Conservation (phyloP, 179 eudicot species). For the Spinacia oleracea region DNA sequence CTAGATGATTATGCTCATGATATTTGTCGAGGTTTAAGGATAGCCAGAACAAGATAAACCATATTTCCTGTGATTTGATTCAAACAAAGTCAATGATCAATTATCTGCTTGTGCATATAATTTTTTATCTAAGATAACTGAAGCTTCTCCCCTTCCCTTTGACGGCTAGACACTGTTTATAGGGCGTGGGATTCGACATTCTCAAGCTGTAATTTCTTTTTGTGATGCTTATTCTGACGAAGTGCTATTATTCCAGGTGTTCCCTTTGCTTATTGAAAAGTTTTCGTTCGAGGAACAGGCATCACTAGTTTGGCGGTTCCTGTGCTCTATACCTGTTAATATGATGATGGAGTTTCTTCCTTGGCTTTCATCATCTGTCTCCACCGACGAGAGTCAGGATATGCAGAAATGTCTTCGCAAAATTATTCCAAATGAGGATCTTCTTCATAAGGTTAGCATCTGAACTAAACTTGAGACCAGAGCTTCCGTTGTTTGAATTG, state of each 20-base stretch:
- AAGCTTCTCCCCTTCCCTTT: not conserved
- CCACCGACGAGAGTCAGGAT: slow-evolving; percentile 74
- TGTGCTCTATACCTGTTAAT: slow-evolving; percentile 93
- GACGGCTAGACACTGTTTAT: not conserved
- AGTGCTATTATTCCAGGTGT: slow-evolving; percentile 49
- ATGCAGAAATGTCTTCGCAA: slow-evolving; percentile 73
- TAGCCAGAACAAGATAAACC: not conserved
- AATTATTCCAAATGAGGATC: slow-evolving; percentile 79
- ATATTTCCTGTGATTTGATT: not conserved
- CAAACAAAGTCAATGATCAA: not conserved
- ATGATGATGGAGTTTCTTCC: slow-evolving; percentile 97
- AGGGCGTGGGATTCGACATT: not conserved
- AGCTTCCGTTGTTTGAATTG: slow-evolving; percentile 7
- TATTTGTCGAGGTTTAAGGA: not conserved
- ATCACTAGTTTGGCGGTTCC: slow-evolving; percentile 84
- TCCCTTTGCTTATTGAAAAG: slow-evolving; percentile 85
- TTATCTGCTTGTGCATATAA: not conserved
- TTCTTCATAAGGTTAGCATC: slow-evolving; percentile 79
- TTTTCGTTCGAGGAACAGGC: slow-evolving; percentile 95
- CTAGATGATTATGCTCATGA: not conserved
- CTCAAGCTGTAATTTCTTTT: not conserved
- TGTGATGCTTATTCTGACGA: not conserved
- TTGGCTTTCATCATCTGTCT: slow-evolving; percentile 86
- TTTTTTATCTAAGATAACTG: not conserved
- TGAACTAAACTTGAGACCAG: slow-evolving; percentile 9